Conservation (phyloP, 139 green algal species). For the Closterium sp. region DNA sequence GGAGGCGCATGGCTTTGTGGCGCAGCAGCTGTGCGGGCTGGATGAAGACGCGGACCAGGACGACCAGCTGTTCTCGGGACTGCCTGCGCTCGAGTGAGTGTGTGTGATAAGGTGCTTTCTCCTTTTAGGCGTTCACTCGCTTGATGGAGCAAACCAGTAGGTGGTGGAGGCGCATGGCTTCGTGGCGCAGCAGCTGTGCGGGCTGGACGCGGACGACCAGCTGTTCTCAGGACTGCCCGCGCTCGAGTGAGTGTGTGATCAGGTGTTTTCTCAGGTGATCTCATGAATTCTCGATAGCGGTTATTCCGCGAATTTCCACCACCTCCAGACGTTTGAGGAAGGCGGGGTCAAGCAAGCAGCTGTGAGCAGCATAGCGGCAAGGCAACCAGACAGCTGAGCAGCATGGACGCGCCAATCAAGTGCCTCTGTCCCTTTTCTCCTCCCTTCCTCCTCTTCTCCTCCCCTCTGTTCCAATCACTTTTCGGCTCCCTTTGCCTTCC, state of each 20-base stretch:
- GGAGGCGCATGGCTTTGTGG: constrained; percentile 11
- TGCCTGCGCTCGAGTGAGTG: constrained; percentile 8
- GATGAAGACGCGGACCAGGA: constrained; percentile 21
- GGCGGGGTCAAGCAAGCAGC: not conserved
- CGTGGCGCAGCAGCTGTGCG: constrained; percentile 24
- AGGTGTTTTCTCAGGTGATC: no score
- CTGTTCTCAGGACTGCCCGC: constrained; percentile 15
- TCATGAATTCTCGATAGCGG: no score
- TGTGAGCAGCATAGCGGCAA: not conserved
- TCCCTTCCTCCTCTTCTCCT: no score
- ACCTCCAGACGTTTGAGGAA: not conserved
- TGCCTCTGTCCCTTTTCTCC: no score
- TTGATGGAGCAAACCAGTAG: no score
- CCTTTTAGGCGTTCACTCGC: no score
- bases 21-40: constrained; percentile 30
- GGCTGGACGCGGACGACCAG: constrained; percentile 41
- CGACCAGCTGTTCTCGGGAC: constrained; percentile 27
- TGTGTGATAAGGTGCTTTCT: no score
- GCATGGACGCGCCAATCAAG: no score
- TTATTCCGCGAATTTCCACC: no score
- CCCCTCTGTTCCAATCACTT: not conserved
- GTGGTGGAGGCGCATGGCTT: constrained; percentile 19
- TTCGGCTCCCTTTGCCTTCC: not conserved
- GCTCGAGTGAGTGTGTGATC: not conserved
- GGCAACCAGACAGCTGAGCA: no score